Evolutionary conservation across 495 filamentous ascomycete species (phyloP).

Genomic region (Hypoxylon crocopeplum): DNA sequence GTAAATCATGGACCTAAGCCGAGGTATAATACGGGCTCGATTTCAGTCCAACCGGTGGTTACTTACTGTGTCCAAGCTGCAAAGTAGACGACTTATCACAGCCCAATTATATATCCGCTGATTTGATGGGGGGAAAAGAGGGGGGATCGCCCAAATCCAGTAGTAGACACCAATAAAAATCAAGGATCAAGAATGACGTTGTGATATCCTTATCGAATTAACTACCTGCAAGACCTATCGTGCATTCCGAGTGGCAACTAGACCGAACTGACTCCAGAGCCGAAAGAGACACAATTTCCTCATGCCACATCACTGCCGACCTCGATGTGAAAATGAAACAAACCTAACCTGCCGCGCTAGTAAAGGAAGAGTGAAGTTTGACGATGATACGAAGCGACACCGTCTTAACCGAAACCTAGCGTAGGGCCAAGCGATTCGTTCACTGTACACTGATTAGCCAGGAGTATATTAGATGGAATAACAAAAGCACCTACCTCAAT

Average conservation of each 20-base stretch:
- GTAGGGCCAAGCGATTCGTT: conserved; percentile 11
- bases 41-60: no score
- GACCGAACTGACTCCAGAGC: neutral
- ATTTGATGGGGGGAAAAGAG: no score
- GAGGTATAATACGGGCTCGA: no score
- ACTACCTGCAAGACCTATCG: conserved; percentile 18
- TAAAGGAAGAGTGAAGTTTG: conserved; percentile 1
- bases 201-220: conserved; percentile 1
- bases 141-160: no score
- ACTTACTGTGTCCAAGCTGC: no score
- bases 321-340: conserved; percentile 1
- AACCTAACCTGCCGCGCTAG: conserved; percentile 1
- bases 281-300: conserved; percentile 7
- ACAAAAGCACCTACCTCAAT: conserved; percentile 42
- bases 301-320: conserved; percentile 7
- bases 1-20: no score
- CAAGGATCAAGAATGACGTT: no score
- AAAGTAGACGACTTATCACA: no score
- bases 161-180: no score
- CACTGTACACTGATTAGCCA: conserved; percentile 19
- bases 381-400: neutral
- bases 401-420: neutral
- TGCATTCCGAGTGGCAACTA: conserved; percentile 11
- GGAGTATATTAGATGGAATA: neutral
- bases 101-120: no score